Percentiles rank a stretch among this genome's conserved stretches.
phyloP scores from a whole-genome alignment of 2,329 filamentous ascomycete genomes.

The Penicillium sp. region DNA sequence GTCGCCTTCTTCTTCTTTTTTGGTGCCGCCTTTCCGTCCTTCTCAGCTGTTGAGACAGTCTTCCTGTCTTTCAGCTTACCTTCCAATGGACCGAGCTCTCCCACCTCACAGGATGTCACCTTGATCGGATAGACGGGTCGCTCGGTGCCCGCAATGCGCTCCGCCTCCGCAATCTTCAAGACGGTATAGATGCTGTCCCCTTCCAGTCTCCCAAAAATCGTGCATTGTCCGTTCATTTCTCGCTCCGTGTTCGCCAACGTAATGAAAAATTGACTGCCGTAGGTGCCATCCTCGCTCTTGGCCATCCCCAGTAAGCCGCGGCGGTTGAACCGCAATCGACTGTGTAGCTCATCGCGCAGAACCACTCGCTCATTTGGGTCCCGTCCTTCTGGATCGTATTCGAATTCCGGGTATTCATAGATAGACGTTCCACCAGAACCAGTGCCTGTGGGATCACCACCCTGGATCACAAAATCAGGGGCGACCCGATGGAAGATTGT shows the following conservation, averaged over 20 bases:
- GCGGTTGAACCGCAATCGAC: slow-evolving; percentile 85
- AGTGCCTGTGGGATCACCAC: slow-evolving; percentile 89
- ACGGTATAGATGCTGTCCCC: slow-evolving; percentile 96
- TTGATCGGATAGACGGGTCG: slow-evolving; percentile 81
- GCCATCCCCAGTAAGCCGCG: slow-evolving; percentile 93
- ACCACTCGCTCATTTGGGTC: slow-evolving; percentile 53
- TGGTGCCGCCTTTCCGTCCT: slow-evolving; percentile 29
- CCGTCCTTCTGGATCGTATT: slow-evolving; percentile 54
- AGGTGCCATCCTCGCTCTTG: slow-evolving; percentile 68
- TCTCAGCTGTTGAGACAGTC: slow-evolving; percentile 29
- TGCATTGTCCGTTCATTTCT: slow-evolving; percentile 85
- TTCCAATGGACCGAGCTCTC: slow-evolving; percentile 45
- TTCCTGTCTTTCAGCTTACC: slow-evolving; percentile 46
- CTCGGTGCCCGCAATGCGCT: slow-evolving; percentile 73
- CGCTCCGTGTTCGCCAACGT: slow-evolving; percentile 75
- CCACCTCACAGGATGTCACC: slow-evolving; percentile 53
- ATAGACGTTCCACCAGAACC: slow-evolving; percentile 89
- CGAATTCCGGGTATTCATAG: slow-evolving; percentile 65
- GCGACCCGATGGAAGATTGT: slow-evolving; percentile 93
- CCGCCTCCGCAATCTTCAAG: slow-evolving; percentile 85
- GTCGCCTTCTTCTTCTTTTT: slow-evolving; percentile 44
- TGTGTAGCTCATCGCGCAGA: slow-evolving; percentile 88
- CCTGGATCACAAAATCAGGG: slow-evolving; percentile 88
- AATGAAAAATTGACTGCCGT: slow-evolving; percentile 96
- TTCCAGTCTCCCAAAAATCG: slow-evolving; percentile 84